Evolutionary conservation across 1,284 basidiomycete species (phyloP), one percentile per base, ranked within the genome.

Genomic region (Xerocomus amazonicus): DNA sequence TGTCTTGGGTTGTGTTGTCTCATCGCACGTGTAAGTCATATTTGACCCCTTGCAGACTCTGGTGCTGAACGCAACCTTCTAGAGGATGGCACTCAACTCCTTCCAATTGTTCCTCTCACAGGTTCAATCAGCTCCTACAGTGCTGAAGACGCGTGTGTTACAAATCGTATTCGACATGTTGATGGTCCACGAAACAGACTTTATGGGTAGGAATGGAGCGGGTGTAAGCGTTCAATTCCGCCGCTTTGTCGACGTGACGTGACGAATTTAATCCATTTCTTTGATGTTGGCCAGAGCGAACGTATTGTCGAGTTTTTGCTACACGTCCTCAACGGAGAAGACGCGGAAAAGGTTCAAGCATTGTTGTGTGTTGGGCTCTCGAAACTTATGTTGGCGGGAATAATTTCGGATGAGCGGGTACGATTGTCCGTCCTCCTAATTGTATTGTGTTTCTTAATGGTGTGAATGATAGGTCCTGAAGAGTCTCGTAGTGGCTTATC

Each of bases 101-200:
- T 94, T 98, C 71, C 87, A 91, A 48, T 78, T 98, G 0, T 96
- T 98, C 72, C 73, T 97, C 7, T 81, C 84, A 43, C 94, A 97
- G 69, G 80, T 93, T 1, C 84, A 90, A 59, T 76, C 78, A 17
- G 84, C 89, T 0, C 86, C 90, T 0, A 86, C 87, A 50, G 78
- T 84, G 23, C 79, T 97, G 53, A 89, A 89, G 68, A 71, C 87
- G 41, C 87, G 89, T 54, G 85, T 94, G 3, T 73, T 97, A 13
- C 87, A 95, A 62, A 81, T 93, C 49, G 77, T 97, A 16, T 95
- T 97, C 64, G 96, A 98, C 67, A 71, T 97, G 51, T 71, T 98
- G 56, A 87, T 97, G 76, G 83, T 94, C 47, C 92, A 98, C 62
- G 92, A 93, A 50, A 77, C 81, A 43, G 83, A 86, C 45, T 89